These are phyloP conservation scores for Coniochaeta pulveracea DNA, from an alignment of 2,329 filamentous ascomycete genomes.

Conservation along the genomic window DNA sequence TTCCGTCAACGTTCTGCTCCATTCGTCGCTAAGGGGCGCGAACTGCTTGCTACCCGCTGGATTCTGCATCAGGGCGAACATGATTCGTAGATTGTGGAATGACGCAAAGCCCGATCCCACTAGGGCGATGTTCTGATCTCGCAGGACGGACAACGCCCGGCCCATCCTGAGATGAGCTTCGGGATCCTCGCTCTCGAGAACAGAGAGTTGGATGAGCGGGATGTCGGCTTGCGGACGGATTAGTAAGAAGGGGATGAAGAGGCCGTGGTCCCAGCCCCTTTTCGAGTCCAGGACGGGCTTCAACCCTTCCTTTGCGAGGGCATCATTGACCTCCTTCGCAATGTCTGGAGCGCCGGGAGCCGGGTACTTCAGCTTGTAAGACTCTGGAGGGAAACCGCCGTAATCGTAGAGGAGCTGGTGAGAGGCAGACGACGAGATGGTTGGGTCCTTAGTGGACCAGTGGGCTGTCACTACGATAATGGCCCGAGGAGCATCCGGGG, in stretches of 20 bases:
- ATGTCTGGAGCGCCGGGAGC: slow-evolving; percentile 43
- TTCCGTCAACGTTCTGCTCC: slow-evolving; percentile 33
- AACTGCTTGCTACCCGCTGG: slow-evolving; percentile 13
- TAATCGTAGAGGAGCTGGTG: slow-evolving; percentile 47
- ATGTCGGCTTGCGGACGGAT: slow-evolving; percentile 38
- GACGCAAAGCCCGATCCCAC: slow-evolving; percentile 49
- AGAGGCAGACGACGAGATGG: slow-evolving; percentile 32
- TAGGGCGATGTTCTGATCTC: slow-evolving; percentile 42
- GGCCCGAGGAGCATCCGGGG: slow-evolving; percentile 33
- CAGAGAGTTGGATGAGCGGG: slow-evolving; percentile 46
- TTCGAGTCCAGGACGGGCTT: neutral
- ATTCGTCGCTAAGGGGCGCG: slow-evolving; percentile 20
- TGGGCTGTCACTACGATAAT: slow-evolving; percentile 48
- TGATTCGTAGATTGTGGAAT: slow-evolving; percentile 40
- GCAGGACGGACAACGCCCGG: slow-evolving; percentile 35
- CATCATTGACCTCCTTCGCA: slow-evolving; percentile 33
- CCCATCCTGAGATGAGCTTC: slow-evolving; percentile 38
- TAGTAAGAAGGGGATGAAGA: slow-evolving; percentile 46
- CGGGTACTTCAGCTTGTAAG: slow-evolving; percentile 43
- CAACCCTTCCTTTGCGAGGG: slow-evolving; percentile 34
- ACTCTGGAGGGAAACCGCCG: slow-evolving; percentile 43
- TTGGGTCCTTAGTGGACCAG: slow-evolving; percentile 38
- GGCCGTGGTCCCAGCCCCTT: slow-evolving; percentile 46
- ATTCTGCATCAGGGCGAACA: slow-evolving; percentile 24
- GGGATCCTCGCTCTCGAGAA: slow-evolving; percentile 39